Conservation (phyloP, 768 basidiomycete species). For the Suillus placidus region DNA sequence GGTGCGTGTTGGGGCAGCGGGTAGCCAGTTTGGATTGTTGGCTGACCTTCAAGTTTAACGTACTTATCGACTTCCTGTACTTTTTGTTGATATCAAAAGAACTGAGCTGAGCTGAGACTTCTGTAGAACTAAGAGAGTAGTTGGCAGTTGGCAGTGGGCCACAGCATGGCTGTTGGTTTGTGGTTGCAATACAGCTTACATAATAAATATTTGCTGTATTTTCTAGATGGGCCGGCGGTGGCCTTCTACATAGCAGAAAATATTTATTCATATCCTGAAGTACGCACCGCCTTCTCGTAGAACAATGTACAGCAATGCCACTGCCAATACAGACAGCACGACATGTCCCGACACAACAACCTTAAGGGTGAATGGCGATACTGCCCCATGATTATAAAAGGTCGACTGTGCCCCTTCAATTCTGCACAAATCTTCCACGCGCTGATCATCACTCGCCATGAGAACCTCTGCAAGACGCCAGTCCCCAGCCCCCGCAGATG, state of each 20-base stretch:
- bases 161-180: too few relatives aligned
- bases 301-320: too few relatives aligned
- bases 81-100: not conserved
- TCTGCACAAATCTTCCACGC: not conserved
- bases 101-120: not conserved
- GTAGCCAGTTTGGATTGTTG: constrained; percentile 46
- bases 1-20: constrained; percentile 24
- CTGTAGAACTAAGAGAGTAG: not conserved
- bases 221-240: too few relatives aligned
- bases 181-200: too few relatives aligned
- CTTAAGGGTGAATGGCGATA: not conserved
- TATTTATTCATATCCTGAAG: too few relatives aligned
- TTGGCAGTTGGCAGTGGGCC: not conserved
- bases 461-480: constrained; percentile 15
- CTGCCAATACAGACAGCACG: too few relatives aligned
- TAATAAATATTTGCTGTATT: too few relatives aligned
- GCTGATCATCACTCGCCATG: not conserved
- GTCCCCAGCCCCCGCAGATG: constrained; percentile 37
- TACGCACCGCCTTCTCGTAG: too few relatives aligned
- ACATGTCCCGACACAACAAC: not conserved
- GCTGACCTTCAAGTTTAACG: constrained; percentile 40
- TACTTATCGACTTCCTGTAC: not conserved
- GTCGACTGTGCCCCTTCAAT: not conserved
- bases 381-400: not conserved
- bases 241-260: too few relatives aligned